phyloP scores from a whole-genome alignment of 768 basidiomycete genomes.

The Lactifluus rugatus region DNA sequence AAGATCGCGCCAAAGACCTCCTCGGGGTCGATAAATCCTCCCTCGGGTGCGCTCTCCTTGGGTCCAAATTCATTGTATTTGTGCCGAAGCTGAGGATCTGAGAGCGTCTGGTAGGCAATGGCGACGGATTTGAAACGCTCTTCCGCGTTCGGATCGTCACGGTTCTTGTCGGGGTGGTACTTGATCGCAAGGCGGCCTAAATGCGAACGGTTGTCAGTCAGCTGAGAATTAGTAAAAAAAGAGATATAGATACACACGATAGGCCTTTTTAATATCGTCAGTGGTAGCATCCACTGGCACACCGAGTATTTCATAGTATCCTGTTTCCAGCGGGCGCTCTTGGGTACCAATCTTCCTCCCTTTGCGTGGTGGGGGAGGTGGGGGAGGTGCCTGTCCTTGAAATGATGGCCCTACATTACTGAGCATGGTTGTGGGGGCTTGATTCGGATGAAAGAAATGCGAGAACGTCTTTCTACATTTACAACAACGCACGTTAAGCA shows the following conservation, averaged over 20 bases:
- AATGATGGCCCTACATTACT: constrained; percentile 12
- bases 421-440: constrained; percentile 31
- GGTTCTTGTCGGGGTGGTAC: constrained; percentile 89
- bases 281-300: constrained; percentile 63
- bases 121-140: constrained; percentile 88
- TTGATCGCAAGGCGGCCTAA: constrained; percentile 79
- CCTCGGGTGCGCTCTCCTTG: constrained; percentile 73
- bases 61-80: constrained; percentile 91
- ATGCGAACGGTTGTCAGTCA: not conserved
- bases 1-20: constrained; percentile 72
- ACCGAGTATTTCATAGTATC: constrained; percentile 83
- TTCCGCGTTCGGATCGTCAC: constrained; percentile 73
- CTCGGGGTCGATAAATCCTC: constrained; percentile 82
- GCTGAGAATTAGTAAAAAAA: not conserved
- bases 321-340: constrained; percentile 78
- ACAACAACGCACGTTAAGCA: constrained; percentile 63
- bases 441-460: constrained; percentile 60
- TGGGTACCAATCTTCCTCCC: constrained; percentile 82
- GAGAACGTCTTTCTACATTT: constrained; percentile 49
- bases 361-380: constrained; percentile 29
- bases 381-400: constrained; percentile 7
- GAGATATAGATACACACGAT: constrained; percentile 42
- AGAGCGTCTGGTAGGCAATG: constrained; percentile 81
- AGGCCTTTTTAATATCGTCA: constrained; percentile 88
- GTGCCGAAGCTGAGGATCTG: constrained; percentile 60